phyloP scores from a whole-genome alignment of 2,329 filamentous ascomycete species.

The Scedosporium minutisporum region DNA sequence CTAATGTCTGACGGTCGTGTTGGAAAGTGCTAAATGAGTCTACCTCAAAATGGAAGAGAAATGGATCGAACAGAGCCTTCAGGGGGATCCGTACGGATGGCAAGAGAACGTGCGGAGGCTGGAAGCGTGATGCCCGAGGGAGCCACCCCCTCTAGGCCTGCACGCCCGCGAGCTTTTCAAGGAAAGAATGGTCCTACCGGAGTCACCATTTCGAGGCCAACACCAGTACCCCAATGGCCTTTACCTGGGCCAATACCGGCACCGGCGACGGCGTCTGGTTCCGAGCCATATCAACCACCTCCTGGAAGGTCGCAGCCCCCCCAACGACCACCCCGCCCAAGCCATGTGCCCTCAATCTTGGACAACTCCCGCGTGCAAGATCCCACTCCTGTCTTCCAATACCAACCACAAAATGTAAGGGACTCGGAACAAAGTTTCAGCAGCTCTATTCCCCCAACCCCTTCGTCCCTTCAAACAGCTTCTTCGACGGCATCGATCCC shows the following conservation, averaged over 20 bases:
- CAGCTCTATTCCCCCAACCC: slow-evolving; percentile 35
- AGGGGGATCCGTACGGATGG: slow-evolving; percentile 43
- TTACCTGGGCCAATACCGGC: slow-evolving; percentile 30
- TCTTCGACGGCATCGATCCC: slow-evolving; percentile 49
- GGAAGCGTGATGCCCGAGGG: slow-evolving; percentile 24
- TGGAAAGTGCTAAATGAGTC: slow-evolving; percentile 38
- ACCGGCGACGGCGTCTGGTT: slow-evolving; percentile 20
- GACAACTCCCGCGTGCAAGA: slow-evolving; percentile 40
- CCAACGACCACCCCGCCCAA: slow-evolving; percentile 50
- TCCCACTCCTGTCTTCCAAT: slow-evolving; percentile 44
- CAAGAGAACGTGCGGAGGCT: slow-evolving; percentile 42
- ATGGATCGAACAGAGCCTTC: slow-evolving; percentile 35
- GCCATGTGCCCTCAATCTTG: slow-evolving; percentile 15
- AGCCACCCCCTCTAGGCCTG: slow-evolving; percentile 18
- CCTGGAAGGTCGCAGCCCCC: slow-evolving; percentile 42
- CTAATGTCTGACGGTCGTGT: slow-evolving; percentile 2
- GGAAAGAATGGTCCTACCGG: slow-evolving; percentile 23
- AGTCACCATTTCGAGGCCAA: slow-evolving; percentile 43
- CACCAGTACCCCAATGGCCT: slow-evolving; percentile 43
- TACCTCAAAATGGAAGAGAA: slow-evolving; percentile 41
- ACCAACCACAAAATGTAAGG: slow-evolving; percentile 25
- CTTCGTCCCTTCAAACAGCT: slow-evolving; percentile 39
- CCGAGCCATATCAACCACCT: slow-evolving; percentile 39
- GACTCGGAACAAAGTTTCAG: slow-evolving; percentile 26
- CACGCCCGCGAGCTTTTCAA: slow-evolving; percentile 24